Evolutionary conservation across 1,284 basidiomycete species (phyloP), one percentile per base, ranked within the genome.

Genomic region (Phellinidium pouzarii): DNA sequence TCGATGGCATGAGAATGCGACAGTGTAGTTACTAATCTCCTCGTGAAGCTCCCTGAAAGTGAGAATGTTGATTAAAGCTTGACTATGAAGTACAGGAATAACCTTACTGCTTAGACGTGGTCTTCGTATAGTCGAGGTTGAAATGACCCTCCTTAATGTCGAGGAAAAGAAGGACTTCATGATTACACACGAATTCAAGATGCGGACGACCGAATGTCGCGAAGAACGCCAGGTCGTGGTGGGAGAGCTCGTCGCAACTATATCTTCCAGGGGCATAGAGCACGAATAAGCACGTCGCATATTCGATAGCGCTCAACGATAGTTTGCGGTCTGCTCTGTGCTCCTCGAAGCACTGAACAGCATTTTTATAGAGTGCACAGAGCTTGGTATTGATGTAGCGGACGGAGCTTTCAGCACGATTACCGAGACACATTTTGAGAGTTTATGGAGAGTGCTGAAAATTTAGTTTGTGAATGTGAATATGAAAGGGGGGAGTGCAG

Each of bases 311-410:
- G 31, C 53, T 55, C 42, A 29, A 23, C 12, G 42, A 37, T 11
- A 42, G 53, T 37, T 50, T 55, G 26, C 38, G 42, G 8, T 48
- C 56, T 6, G 46, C 43, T 1, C 45, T 25, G 45, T 48, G 51
- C 44, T 50, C 51, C 9, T 41, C 34, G 3, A 34, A 43, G 43
- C 58, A 59, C 26, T 55, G 52, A n/a, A 38, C 38, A 26, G 58
- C 52, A 42, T 57, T 59, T 41, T 59, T 43, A 27, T 54, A 59
- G 23, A 59, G 52, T 12, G 58, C 52, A n/a, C 48, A 37, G 17
- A 59, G 48, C 38, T 59, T 55, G 20, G 47, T 36, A 49, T 59
- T 59, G 52, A 59, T 50, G 37, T 57, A 59, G 31, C 54, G 58
- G 36, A 40, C 20, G n/a, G 58, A 53, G 26, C 40, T 42, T 46